Base-by-base conservation (phyloP, 768 basidiomycete genomes). In the Trametes coccinea region DNA sequence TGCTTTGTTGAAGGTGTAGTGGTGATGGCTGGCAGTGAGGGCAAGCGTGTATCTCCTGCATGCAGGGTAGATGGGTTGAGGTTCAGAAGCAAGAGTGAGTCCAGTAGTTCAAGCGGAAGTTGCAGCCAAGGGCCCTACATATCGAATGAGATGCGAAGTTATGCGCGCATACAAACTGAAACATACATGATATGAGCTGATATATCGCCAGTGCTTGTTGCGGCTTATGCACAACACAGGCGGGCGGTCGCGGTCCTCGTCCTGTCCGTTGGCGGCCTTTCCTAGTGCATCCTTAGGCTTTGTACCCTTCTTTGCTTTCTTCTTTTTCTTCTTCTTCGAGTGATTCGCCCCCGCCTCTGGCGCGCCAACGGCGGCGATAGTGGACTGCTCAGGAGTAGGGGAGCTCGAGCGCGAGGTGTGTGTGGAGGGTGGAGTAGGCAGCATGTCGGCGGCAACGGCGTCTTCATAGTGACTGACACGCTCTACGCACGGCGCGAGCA, bases 181-280 rank as follows among this genome's bases (percentile, higher is more conserved):
- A 85, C 88, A 61, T 76, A 92, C 92, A 73, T 93, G 91, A 72
- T 91, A 93, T 27, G 92, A 92, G 75, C 90, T 92, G 75, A 95
- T 94, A 69, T 93, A 94, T 31, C 87, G 85, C 93, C 93, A 94
- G 69, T 95, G 93, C 73, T 95, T 95, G 78, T 95, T 94, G 66
- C 93, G 84, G 76, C 89, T 92, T 68, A 95, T 95, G 72, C 89
- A 91, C 3, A 95, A 81, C 39, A 89, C 84, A 0, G 87, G 81
- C 14, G 84, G 84, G 47, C 83, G 82, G 39, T 77, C 72, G 47
- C 74, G 76, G 31, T 82, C 82, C 31, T 75, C 74, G 34, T 79
- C 76, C 30, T 39, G 8, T n/a, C 47, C 52, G 50, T 72, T 70
- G 34, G 70, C 68, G 41, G 14, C 29, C 39, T 40, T 51, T 11